phyloP scores from a whole-genome alignment of 345 rosid genomes.

The Populus deltoides region DNA sequence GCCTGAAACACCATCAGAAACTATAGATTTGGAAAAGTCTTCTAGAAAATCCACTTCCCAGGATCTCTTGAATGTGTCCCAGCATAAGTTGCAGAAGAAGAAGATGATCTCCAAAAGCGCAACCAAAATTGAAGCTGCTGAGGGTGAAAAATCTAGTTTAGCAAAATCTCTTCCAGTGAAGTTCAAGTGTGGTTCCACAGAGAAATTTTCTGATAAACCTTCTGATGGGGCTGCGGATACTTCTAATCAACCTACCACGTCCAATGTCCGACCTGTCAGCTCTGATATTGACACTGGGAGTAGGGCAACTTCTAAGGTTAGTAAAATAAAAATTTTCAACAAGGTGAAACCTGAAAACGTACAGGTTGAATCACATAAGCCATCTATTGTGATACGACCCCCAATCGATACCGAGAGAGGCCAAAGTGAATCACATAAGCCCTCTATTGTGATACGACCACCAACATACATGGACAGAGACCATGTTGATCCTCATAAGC shows the following conservation, averaged over 20 bases:
- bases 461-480: slow-evolving; percentile 55
- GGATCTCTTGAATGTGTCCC: slow-evolving; percentile 55
- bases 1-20: slow-evolving; percentile 55
- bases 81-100: slow-evolving; percentile 56
- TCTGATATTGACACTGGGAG: slow-evolving; percentile 44
- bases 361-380: slow-evolving; percentile 33
- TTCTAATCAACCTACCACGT: slow-evolving; percentile 47
- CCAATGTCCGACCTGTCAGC: slow-evolving; percentile 29
- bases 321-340: slow-evolving; percentile 68
- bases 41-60: slow-evolving; percentile 46
- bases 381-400: slow-evolving; percentile 23
- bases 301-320: slow-evolving; percentile 52
- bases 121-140: slow-evolving; percentile 50
- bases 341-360: slow-evolving; percentile 58
- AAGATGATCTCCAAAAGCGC: slow-evolving; percentile 49
- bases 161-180: slow-evolving; percentile 64
- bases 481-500: slow-evolving; percentile 62
- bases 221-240: slow-evolving; percentile 42
- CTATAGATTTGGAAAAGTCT: slow-evolving; percentile 54
- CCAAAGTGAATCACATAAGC: slow-evolving; percentile 52
- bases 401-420: slow-evolving; percentile 47
- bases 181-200: slow-evolving; percentile 65
- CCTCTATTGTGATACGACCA: slow-evolving; percentile 55
- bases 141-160: slow-evolving; percentile 49
- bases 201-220: slow-evolving; percentile 49